Evolutionary conservation across 768 basidiomycete species (phyloP), one percentile per base, ranked within the genome.

Genomic region (Vararia minispora): DNA sequence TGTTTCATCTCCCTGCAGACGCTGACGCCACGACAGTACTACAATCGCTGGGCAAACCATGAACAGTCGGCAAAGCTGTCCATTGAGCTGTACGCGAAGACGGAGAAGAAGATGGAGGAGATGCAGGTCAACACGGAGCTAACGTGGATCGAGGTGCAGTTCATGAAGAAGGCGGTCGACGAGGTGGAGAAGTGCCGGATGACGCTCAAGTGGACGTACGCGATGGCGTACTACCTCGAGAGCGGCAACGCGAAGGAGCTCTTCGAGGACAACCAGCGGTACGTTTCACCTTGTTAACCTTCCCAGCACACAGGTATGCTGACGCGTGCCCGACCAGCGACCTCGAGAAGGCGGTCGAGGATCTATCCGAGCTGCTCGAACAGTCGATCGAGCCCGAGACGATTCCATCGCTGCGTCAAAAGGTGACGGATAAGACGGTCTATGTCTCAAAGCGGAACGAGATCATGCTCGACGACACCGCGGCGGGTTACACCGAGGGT

Each of bases 21-120:
- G 24, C 39, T 31, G 35, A 30, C 39, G 33, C 37, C 14, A 33
- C 43, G 33, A 50, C 47, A 95, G 90, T 99, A 98, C 64, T 99
- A 97, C 67, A 98, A 95, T 58, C 87, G 95, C 28, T 99, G 89
- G 87, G 88, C 95, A 6, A 99, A 99, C 59, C 95, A 99, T 63
- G 95, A 99, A 55, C 92, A 95, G 56, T 95, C 92, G n/a, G 90
- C 92, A 35, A 92, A 91, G 61, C 79, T 99, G 35, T 91, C 94
- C 13, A 58, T 86, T 12, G 90, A 97, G 47, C 66, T 98, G 28
- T 94, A 92, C 58, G 71, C 71, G 40, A 91, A 91, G 66, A 97
- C 94, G 10, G 92, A 99, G 72, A 91, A 94, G 75, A 97, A 97
- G 78, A 99, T 99, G 95, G 91, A 97, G 60, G 90, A 95, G 62